phyloP scores from a whole-genome alignment of 1,284 basidiomycete genomes.

The Puccinia sorghi region DNA sequence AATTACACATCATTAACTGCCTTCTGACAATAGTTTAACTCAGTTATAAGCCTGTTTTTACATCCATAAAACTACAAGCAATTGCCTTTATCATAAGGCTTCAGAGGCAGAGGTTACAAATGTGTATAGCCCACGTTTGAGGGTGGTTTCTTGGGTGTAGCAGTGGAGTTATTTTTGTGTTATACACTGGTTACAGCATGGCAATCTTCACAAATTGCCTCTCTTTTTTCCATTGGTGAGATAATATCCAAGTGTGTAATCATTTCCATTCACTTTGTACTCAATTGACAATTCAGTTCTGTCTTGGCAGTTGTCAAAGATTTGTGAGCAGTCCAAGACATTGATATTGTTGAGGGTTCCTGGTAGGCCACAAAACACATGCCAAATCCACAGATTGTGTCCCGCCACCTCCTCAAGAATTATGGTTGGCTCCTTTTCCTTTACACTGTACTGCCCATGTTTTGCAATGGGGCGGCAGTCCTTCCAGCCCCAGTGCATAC shows the following conservation, averaged over 20 bases:
- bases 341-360: neutral
- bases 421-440: constrained; percentile 5
- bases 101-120: no score
- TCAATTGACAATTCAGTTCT: neutral
- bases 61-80: no score
- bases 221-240: constrained; percentile 20
- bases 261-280: neutral
- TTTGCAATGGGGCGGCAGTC: constrained; percentile 18
- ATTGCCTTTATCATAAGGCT: no score
- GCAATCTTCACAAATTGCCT: constrained; percentile 1
- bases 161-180: no score
- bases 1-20: no score
- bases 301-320: neutral
- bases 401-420: constrained; percentile 17
- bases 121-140: no score
- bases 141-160: no score
- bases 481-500: constrained; percentile 29
- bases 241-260: neutral
- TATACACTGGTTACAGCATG: no score
- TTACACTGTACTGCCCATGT: constrained; percentile 10
- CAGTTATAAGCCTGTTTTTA: no score
- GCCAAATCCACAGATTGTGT: neutral
- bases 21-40: no score
- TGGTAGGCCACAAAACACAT: no score
- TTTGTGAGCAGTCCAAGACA: neutral